Base-by-base conservation (phyloP, 495 filamentous ascomycete species). In the Apodospora peruviana region DNA sequence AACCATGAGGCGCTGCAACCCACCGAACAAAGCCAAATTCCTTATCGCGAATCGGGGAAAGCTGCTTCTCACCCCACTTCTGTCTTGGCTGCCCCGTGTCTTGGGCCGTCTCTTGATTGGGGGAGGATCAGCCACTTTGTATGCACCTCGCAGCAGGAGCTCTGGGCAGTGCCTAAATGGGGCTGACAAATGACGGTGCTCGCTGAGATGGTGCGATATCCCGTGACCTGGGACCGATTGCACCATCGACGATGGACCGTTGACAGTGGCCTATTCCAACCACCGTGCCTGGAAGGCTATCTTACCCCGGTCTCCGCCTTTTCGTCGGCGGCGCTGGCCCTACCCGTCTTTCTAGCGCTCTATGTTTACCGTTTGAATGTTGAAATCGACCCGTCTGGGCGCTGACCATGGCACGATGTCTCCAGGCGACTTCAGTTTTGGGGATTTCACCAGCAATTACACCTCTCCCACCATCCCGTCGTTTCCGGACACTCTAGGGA, bases 341-440 rank as follows among this genome's bases (percentile, higher is more conserved):
- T 10, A 20, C 24, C 44, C 37, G 43, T 45, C 47, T 43, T 55
- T 52, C 41, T 40, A 41, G 18, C 32, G 25, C 18, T 29, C 49
- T 51, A 43, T 35, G 41, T 40, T 41, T 40, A n/a, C 32, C 39
- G 18, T 38, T 37, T 41, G 39, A 43, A 47, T 53, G 55, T 53
- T 45, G 58, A 36, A 10, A 12, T 40, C 56, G 21, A 36, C 32
- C 14, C 25, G 43, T 36, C 40, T 32, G 27, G 14, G 27, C 7
- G 59, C 61, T 65, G 56, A 65, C 59, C 59, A 69, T 70, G 67
- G 61, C 61, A 68, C 63, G 47, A 75, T 75, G 71, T 62, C 71
- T 68, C 61, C 70, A 76, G 71, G 67, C 60, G 71, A 75, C 50
- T 76, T 72, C 47, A 68, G 64, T 59, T 70, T 72, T 47, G 63